Evolutionary conservation across 2,329 filamentous ascomycete genomes (phyloP).

Genomic region (Xylariaceae sp.): DNA sequence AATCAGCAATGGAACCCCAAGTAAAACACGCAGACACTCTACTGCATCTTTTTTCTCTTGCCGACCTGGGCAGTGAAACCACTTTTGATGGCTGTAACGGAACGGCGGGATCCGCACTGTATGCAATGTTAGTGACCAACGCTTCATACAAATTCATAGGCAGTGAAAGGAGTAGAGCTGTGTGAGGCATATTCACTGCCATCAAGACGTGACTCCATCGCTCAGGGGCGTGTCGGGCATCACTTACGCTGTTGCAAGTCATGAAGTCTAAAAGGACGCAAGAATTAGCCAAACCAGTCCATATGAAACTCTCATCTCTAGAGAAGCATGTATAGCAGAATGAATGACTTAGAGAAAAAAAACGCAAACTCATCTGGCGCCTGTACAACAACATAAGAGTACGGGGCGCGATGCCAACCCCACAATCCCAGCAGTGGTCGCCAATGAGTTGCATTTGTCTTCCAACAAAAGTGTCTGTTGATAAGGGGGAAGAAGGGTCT

Average conservation of each 20-base stretch:
- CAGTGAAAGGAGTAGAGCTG: background rate
- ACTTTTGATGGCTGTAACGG: conserved; percentile 97
- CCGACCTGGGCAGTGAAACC: conserved; percentile 99
- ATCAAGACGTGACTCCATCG: too few relatives aligned
- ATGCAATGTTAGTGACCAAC: conserved; percentile 3
- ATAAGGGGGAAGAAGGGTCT: background rate
- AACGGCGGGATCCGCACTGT: conserved; percentile 68
- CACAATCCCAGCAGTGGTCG: background rate
- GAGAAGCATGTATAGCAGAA: background rate
- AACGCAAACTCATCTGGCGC: background rate
- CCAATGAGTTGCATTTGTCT: too few relatives aligned
- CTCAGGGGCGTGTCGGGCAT: background rate
- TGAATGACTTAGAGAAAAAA: too few relatives aligned
- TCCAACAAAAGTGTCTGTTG: background rate
- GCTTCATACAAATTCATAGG: background rate
- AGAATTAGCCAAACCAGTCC: conserved; percentile 1
- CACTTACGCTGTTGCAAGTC: conserved; percentile 70
- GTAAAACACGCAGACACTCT: background rate
- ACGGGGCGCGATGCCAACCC: background rate
- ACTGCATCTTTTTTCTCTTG: conserved; percentile 90
- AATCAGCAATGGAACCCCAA: conserved; percentile 3
- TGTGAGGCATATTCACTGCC: background rate
- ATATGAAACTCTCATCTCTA: background rate
- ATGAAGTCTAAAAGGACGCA: conserved; percentile 64
- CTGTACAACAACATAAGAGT: background rate